Evolutionary conservation across 129 eudicot genomes (phyloP).

Genomic region (Rutidosis leptorrhynchoides): DNA sequence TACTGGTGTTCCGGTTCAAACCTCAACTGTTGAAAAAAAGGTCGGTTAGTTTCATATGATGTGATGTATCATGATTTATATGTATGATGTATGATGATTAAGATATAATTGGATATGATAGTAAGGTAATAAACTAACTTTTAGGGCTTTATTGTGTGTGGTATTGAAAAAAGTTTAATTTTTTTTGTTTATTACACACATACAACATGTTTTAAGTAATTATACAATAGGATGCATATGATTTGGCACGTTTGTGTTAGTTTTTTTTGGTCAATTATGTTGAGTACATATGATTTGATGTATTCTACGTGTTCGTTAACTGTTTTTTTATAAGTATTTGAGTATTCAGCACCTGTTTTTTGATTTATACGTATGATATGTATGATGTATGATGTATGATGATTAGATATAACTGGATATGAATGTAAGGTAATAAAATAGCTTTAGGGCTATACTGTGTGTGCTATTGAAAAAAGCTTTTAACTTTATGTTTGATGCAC

Average conservation of each 20-base stretch:
- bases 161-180: neutral
- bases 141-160: conserved; percentile 6
- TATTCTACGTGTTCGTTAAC: too few relatives aligned
- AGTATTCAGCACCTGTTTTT: too few relatives aligned
- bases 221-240: neutral
- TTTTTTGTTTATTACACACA: neutral
- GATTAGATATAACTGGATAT: neutral
- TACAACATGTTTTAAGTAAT: neutral
- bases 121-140: neutral
- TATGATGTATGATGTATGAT: too few relatives aligned
- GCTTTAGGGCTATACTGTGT: conserved; percentile 1
- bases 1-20: conserved; percentile 24
- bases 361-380: too few relatives aligned
- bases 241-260: neutral
- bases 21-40: conserved; percentile 48
- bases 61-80: too few relatives aligned
- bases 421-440: neutral
- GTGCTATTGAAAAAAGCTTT: neutral
- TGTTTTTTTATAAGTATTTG: too few relatives aligned
- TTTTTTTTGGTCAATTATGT: neutral
- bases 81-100: too few relatives aligned
- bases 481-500: neutral
- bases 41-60: conserved; percentile 23
- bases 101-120: neutral
- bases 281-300: neutral